Percentiles rank a stretch among this genome's conserved stretches.
Conservation (phyloP, 2,329 filamentous ascomycete genomes). For the Aureobasidium mangrovei region DNA sequence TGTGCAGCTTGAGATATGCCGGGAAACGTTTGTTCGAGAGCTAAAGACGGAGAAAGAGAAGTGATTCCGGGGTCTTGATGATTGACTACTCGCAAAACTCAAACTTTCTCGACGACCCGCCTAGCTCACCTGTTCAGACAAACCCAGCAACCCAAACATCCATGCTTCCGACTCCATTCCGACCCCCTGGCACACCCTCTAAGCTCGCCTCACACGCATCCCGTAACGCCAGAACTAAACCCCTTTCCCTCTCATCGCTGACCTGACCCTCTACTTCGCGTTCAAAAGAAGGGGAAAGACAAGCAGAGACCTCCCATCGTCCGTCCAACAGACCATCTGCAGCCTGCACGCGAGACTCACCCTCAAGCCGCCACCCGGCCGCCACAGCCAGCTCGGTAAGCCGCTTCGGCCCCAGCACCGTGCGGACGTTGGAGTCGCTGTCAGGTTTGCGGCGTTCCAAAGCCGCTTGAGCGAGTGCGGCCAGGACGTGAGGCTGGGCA, state of each 20-base stretch:
- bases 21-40: not conserved
- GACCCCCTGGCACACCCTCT: not conserved
- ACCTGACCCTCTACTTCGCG: not conserved
- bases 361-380: constrained; percentile 31
- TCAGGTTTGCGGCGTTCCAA: constrained; percentile 20
- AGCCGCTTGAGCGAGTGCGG: constrained; percentile 41
- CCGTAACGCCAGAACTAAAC: not conserved
- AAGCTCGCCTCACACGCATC: constrained; percentile 9
- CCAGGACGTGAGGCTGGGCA: constrained; percentile 43
- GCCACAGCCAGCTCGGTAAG: constrained; percentile 31
- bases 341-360: constrained; percentile 30
- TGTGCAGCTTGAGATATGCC: too few relatives aligned
- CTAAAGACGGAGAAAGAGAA: not conserved
- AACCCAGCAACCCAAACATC: constrained; percentile 9
- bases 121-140: not conserved
- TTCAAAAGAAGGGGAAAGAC: constrained; percentile 1
- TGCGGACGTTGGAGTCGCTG: constrained; percentile 41
- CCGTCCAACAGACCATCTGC: constrained; percentile 36
- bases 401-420: constrained; percentile 34
- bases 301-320: constrained; percentile 37
- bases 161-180: not conserved
- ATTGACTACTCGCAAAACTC: too few relatives aligned
- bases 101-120: too few relatives aligned
- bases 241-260: not conserved
- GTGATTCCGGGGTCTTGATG: not conserved